Conservation (phyloP, 129 eudicot genomes). For the Dittrichia graveolens region DNA sequence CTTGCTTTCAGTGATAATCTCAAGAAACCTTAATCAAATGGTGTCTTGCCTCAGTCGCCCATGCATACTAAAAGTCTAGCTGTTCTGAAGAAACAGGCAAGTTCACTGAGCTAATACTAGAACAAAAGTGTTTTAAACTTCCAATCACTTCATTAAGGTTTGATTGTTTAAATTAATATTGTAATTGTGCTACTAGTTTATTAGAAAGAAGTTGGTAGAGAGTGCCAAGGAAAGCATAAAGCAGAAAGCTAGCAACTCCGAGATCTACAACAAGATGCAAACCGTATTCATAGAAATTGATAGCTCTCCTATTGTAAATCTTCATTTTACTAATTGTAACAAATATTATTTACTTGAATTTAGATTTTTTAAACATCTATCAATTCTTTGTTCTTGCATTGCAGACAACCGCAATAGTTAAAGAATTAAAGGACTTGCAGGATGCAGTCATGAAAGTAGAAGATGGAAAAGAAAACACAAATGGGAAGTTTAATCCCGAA, state of each 20-base stretch:
- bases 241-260: conserved; percentile 38
- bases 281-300: conserved; percentile 52
- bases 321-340: background rate
- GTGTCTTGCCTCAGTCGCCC: conserved; percentile 67
- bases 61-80: conserved; percentile 72
- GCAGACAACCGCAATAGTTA: conserved; percentile 46
- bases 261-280: conserved; percentile 57
- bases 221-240: conserved; percentile 55
- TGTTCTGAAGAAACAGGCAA: conserved; percentile 47
- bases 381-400: background rate
- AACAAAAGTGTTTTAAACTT: background rate
- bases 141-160: conserved; percentile 9
- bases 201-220: conserved; percentile 43
- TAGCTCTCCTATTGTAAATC: conserved; percentile 43
- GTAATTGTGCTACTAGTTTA: conserved; percentile 37
- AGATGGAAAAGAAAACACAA: conserved; percentile 37
- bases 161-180: background rate
- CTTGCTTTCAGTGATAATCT: too few species aligned
- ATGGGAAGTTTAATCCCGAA: conserved; percentile 47
- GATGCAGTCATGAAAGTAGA: conserved; percentile 64
- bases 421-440: conserved; percentile 57
- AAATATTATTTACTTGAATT: background rate
- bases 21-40: too few species aligned
- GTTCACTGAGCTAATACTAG: background rate
- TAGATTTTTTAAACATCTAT: background rate